Conservation (phyloP, 2,329 filamentous ascomycete genomes). For the Beauveria sp. region DNA sequence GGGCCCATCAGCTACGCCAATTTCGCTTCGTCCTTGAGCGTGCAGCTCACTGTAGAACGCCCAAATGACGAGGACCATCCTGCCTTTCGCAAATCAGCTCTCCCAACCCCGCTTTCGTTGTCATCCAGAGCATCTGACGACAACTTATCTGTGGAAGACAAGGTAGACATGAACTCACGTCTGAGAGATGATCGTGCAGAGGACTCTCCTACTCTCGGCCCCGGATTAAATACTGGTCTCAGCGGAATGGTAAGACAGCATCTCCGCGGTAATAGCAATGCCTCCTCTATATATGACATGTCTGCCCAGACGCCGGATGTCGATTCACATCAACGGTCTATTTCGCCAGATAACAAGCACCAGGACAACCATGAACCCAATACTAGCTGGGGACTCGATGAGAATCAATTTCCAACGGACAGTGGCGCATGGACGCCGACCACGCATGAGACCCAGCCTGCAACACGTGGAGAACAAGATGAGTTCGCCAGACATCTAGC, state of each 20-base stretch:
- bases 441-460: slow-evolving; percentile 15
- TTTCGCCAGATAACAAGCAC: slow-evolving; percentile 27
- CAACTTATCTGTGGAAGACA: slow-evolving; percentile 20
- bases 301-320: slow-evolving; percentile 29
- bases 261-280: slow-evolving; percentile 70
- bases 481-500: slow-evolving; percentile 69
- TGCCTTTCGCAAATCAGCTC: slow-evolving; percentile 39
- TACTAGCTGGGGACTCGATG: slow-evolving; percentile 14
- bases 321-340: slow-evolving; percentile 12
- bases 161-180: slow-evolving; percentile 10
- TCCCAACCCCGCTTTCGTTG: slow-evolving; percentile 36
- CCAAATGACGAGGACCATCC: slow-evolving; percentile 48
- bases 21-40: slow-evolving; percentile 4
- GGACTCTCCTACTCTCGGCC: slow-evolving; percentile 77
- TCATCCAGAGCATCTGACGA: slow-evolving; percentile 23
- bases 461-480: slow-evolving; percentile 47
- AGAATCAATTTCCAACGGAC: slow-evolving; percentile 17
- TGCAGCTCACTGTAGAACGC: slow-evolving; percentile 30
- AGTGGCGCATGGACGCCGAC: slow-evolving; percentile 14
- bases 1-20: slow-evolving; percentile 4
- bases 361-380: slow-evolving; percentile 17
- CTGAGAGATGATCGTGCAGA: slow-evolving; percentile 20
- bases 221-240: slow-evolving; percentile 56
- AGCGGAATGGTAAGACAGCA: slow-evolving; percentile 80
- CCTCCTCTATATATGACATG: slow-evolving; percentile 67